Base-by-base conservation (phyloP, 305 asterid genomes). In the Euphrasia arctica region DNA sequence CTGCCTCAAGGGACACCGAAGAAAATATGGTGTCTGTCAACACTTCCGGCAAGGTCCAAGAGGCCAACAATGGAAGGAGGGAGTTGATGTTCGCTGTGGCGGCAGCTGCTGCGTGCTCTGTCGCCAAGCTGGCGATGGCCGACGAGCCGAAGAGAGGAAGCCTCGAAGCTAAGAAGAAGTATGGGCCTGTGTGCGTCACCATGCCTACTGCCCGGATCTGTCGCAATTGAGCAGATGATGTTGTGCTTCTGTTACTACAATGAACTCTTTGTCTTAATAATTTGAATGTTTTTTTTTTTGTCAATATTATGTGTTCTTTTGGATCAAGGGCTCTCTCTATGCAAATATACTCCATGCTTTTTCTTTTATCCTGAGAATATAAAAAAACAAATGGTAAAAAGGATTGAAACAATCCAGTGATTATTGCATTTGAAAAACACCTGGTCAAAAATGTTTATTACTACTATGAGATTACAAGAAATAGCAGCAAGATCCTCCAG, bases 181-280 rank as follows among this genome's bases (percentile, higher is more conserved):
- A 85, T 4, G 89, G 69, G 3, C 82, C 83, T 5, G 27, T 87
- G 48, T 87, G 92, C 55, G 88, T 79, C 15, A 78, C 92, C 27
- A 87, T 76, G 76, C 95, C 95, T 15, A 87, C 92, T 10, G 90
- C 95, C 39, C 79, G 70, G 18, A 76, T 87, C 63, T 87, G 95
- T 64, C 86, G 49, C 73, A 65, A 70, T 13, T 75, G 59, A 32
- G 6, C 36, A 32, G 36, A 54, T 22, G 0, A 4, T 60, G 9
- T 32, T 32, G 36, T 32, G 36, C 36, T 32, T 32, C 36, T 32
- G 36, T 3, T 32, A 32, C 5, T 32, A 32, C 3, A 4, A 32
- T 32, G 36, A 0, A 32, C 36, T 32, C 47, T 28, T 28, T 31
- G n/a, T 36, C 6, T 45, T 27, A n/a, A 39, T 18, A 18, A 60